Base-by-base conservation (phyloP, 257 asterid species). In the Craterostigma plantagineum region DNA sequence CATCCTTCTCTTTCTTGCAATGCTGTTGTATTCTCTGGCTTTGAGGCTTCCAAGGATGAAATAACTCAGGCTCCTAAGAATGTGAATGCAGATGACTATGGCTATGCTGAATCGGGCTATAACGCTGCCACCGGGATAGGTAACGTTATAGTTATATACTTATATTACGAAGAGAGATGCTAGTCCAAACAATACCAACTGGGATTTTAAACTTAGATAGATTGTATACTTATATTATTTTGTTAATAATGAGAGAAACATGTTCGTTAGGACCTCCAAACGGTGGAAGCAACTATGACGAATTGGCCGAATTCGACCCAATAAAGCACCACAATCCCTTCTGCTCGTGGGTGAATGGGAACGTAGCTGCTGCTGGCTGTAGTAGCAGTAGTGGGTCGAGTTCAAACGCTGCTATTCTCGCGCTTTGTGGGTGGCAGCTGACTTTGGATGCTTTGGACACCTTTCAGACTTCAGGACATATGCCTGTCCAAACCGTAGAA, bases 321-420 rank as follows among this genome's bases (percentile, higher is more conserved):
- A 80, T 90, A 30, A 83, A 79, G 78, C 71, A 75, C 59, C 99
- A 90, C 52, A 90, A 90, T 59, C 65, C 57, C 63, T 83, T 72
- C 68, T 90, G 99, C 55, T 95, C 99, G 54, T 90, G 99, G 99
- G 94, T 90, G 55, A 83, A 90, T 51, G 96, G 99, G 54, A 83
- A 90, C 69, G 99, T 90, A 56, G 99, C 99, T 18, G 93, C 98
- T 57, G 99, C 99, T 4, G 99, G 96, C 64, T 62, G 78, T 59
- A 65, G 75, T 55, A 79, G 73, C 70, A 75, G 82, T 50, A 65
- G 79, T 18, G 76, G 91, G 61, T 83, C 96, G 45, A 62, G 84
- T 54, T 76, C 92, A 27, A 71, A 71, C 57, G 69, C 84, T 38
- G 76, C 74, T 57, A 75, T 77, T 56, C 50, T 75, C 40, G 96